phyloP scores from a whole-genome alignment of 768 basidiomycete genomes.

The Tricholoma sp. region DNA sequence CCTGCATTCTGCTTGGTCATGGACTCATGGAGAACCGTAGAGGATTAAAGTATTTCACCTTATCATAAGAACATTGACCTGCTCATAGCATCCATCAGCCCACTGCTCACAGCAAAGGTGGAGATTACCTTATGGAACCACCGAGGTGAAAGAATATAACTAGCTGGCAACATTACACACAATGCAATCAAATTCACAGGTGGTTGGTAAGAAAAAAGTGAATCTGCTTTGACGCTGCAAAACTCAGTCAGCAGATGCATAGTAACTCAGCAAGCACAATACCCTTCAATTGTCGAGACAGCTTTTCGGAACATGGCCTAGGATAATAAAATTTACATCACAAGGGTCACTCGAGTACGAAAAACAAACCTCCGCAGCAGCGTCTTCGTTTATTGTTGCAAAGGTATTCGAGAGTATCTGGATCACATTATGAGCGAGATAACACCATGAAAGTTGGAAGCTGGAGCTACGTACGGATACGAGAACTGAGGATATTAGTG shows the following conservation, averaged over 20 bases:
- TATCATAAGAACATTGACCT: constrained; percentile 89
- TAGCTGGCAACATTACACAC: constrained; percentile 80
- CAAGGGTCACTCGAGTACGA: background rate
- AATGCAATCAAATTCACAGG: constrained; percentile 89
- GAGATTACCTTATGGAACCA: constrained; percentile 92
- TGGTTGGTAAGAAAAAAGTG: constrained; percentile 89
- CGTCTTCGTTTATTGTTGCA: constrained; percentile 88
- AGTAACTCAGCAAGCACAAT: constrained; percentile 6
- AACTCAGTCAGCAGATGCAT: constrained; percentile 13
- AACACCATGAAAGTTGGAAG: background rate
- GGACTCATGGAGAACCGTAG: background rate
- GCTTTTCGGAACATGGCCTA: constrained; percentile 95
- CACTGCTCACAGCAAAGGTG: background rate
- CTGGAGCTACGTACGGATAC: constrained; percentile 55
- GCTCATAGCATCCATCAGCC: background rate
- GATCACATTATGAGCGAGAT: background rate
- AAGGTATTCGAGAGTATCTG: constrained; percentile 96
- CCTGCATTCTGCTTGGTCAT: constrained; percentile 28
- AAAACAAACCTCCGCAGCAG: constrained; percentile 72
- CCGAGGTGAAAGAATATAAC: constrained; percentile 81
- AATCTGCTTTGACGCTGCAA: constrained; percentile 77
- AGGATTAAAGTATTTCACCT: constrained; percentile 35
- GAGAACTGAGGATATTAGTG: constrained; percentile 46
- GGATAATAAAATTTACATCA: constrained; percentile 3
- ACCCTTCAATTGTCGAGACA: constrained; percentile 94